Evolutionary conservation across 805 yeast genomes (phyloP).

Genomic region (Wickerhamiella azymoides): DNA sequence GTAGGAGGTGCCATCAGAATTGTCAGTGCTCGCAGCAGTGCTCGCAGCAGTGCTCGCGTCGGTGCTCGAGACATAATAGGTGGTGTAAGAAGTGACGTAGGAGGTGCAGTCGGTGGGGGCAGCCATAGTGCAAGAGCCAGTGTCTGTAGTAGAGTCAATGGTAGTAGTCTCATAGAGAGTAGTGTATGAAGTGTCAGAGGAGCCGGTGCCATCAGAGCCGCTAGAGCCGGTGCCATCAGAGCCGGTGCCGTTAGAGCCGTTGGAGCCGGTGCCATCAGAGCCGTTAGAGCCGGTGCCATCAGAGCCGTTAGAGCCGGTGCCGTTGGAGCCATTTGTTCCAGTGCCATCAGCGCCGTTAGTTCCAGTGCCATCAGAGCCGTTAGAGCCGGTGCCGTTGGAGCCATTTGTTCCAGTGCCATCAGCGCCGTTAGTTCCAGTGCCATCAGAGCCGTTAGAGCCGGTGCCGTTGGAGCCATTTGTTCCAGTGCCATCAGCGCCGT

Average conservation of each 20-base stretch:
- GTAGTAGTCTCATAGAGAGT: background rate
- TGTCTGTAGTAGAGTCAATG: background rate
- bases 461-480: background rate
- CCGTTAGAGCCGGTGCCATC: background rate
- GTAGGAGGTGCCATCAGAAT: background rate
- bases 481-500: background rate
- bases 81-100: background rate
- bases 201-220: background rate
- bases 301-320: background rate
- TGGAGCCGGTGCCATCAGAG: background rate
- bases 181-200: background rate
- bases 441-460: background rate
- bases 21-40: background rate
- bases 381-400: background rate
- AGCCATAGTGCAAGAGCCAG: background rate
- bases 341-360: background rate
- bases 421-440: background rate
- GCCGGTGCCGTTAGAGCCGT: background rate
- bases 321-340: background rate
- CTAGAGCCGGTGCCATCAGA: background rate
- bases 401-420: background rate
- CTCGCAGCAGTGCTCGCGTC: no score
- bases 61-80: background rate
- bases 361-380: background rate
- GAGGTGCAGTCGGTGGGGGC: background rate